Evolutionary conservation across 768 basidiomycete species (phyloP), one percentile per base, ranked within the genome.

Genomic region (Pholiota conissans): DNA sequence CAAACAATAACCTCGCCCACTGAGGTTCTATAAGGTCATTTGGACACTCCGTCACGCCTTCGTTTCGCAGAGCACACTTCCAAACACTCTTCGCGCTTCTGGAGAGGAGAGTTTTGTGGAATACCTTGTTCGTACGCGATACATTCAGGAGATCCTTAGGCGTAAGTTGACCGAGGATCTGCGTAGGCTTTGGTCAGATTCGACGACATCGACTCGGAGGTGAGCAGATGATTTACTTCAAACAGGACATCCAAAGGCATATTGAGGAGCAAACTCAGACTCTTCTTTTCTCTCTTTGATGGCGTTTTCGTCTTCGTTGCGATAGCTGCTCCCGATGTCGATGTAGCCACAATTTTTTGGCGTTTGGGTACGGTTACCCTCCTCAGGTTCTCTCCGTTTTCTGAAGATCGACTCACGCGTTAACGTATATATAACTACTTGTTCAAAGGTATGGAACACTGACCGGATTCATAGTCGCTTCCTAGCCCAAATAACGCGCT

Each of bases 201-300:
- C 7, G 30, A 42, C 13, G n/a, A n/a, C n/a, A n/a, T n/a, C n/a
- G n/a, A n/a, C n/a, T n/a, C n/a, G n/a, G n/a, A n/a, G n/a, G n/a
- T n/a, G n/a, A 34, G 26, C 18, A 32, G 16, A 18, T 18, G 30
- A 10, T 10, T 34, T 49, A 68, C 67, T 39, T 65, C 64, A 22
- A 61, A 67, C 11, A 69, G 55, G 20, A 70, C 56, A 32, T 71
- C 70, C 46, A 71, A n/a, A 4, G 70, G 70, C 65, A 71, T 67
- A 0, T 54, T 62, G 3, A 61, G 56, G 0, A 71, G 46, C 0
- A 67, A 24, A 42, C 61, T 63, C 1, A 62, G 59, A 18, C 46
- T 59, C 24, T 57, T 59, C 39, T 40, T 20, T 5, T 18, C 18
- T 22, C 4, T 20, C 20, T n/a, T 20, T 18, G 39, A n/a, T 20